Base-by-base conservation (phyloP, 2,329 filamentous ascomycete species). In the Cryphonectria parasitica region DNA sequence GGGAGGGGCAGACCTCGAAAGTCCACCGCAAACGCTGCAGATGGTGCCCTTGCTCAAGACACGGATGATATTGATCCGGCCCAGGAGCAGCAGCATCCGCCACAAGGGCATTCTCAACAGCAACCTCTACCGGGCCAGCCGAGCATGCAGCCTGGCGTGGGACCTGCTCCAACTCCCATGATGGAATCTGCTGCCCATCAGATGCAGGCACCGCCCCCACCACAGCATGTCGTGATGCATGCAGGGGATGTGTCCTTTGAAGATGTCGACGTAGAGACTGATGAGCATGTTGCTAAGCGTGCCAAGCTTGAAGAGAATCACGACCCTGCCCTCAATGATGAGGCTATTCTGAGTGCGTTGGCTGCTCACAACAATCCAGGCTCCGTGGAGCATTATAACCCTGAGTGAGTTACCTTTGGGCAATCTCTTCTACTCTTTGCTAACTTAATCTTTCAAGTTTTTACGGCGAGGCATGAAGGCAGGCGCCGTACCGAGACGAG, bases 1-100 rank as follows among this genome's bases (percentile, higher is more conserved):
- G 87, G 87, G 17, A 83, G 87, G 61, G 86, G 87, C 1, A 82
- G 87, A 8, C 85, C 86, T 0, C 81, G 83, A 67, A 89, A 88
- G 76, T 72, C 69, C 17, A 45, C 78, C 80, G 56, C 78, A 79
- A n/a, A 74, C 75, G 54, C 74, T 68, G 52, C 73, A 72, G 31
- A 72, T 28, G 64, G 36, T 49, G 13, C 63, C n/a, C 13, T 36
- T 43, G 31, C 54, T 61, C 62, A 56, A 58, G 34, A 49, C 25
- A 11, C 67, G 28, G 62, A 63, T 31, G 64, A 39, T 54, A 36
- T 66, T 36, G 56, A 45, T 54, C 64, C 72, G n/a, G 61, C 64
- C 31, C 69, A 67, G 60, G 65, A 67, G 22, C 64, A 70, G 54
- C 70, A 67, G 36, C 70, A 67, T 36, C 36, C 66, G 6, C 68